phyloP scores from a whole-genome alignment of 257 asterid species.

The Plantago ovata region DNA sequence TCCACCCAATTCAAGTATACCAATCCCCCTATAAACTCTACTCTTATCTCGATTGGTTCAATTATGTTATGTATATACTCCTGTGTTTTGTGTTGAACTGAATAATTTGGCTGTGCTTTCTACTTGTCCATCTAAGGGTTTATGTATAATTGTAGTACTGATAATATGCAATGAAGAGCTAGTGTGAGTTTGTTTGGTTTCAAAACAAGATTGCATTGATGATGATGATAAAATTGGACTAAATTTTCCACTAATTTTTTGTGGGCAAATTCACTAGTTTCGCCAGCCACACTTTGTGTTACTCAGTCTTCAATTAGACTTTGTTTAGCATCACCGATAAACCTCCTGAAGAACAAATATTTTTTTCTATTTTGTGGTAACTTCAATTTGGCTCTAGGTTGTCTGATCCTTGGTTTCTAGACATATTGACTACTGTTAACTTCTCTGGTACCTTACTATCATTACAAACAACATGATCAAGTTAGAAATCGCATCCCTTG shows the following conservation, averaged over 20 bases:
- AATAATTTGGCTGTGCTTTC: neutral
- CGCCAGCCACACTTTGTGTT: too few relatives aligned
- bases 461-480: neutral
- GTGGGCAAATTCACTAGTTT: too few relatives aligned
- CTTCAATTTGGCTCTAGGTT: neutral
- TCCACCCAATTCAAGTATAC: constrained; percentile 69
- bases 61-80: neutral
- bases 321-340: neutral
- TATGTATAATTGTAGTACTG: neutral
- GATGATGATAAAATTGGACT: too few relatives aligned
- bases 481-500: neutral
- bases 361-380: neutral
- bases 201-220: too few relatives aligned
- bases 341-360: neutral
- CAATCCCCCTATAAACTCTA: neutral
- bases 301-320: neutral
- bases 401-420: constrained; percentile 6
- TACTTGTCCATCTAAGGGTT: too few relatives aligned
- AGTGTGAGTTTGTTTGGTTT: neutral
- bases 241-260: too few relatives aligned
- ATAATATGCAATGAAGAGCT: neutral
- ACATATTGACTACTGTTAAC: neutral
- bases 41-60: neutral
- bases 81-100: neutral
- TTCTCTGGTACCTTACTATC: neutral